Conservation (phyloP, 495 filamentous ascomycete species). For the Neurospora africana region DNA sequence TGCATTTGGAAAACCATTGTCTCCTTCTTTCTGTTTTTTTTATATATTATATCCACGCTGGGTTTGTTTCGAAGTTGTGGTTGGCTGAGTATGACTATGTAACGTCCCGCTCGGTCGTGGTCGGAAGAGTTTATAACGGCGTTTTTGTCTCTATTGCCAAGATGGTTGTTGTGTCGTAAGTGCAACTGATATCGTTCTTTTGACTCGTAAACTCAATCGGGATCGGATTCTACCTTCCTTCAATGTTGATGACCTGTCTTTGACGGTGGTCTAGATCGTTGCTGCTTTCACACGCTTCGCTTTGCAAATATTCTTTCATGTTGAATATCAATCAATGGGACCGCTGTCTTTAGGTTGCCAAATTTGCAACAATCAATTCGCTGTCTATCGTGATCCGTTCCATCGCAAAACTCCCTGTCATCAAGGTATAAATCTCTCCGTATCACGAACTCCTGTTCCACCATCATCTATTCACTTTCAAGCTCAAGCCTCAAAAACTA, state of each 20-base stretch:
- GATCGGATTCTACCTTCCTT: neutral
- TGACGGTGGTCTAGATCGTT: neutral
- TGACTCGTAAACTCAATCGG: neutral
- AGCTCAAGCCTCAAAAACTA: conserved; percentile 53
- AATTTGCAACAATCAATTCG: neutral
- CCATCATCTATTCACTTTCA: neutral
- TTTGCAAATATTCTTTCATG: neutral
- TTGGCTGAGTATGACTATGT: too few species aligned
- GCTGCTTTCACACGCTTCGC: neutral
- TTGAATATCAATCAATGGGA: neutral
- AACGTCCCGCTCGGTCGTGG: neutral
- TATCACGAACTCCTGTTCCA: neutral
- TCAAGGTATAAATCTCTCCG: neutral
- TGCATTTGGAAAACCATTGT: too few species aligned
- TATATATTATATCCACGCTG: too few species aligned
- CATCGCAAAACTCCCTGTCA: neutral
- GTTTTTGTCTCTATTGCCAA: too few species aligned
- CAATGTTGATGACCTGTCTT: neutral
- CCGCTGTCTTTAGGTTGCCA: neutral
- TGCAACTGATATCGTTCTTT: neutral
- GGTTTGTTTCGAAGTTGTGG: too few species aligned
- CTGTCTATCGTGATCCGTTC: neutral
- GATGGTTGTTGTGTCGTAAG: neutral
- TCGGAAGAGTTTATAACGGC: neutral
- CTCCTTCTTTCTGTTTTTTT: neutral